Evolutionary conservation across 495 filamentous ascomycete species (phyloP).

Genomic region (Trichoderma erinaceum): DNA sequence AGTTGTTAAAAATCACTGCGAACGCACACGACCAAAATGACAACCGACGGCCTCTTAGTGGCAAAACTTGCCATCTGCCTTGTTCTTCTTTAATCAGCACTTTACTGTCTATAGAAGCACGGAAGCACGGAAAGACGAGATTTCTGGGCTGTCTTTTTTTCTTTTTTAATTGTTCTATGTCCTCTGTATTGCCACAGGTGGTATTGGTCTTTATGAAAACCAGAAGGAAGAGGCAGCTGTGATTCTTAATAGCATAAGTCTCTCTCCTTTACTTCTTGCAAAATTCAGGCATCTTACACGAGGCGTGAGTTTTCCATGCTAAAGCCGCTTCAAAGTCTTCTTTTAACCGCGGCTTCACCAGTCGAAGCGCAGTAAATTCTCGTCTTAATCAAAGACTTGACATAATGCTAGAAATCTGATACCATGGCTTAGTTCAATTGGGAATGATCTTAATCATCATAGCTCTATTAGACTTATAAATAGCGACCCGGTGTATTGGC

Average conservation of each 20-base stretch:
- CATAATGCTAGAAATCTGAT: neutral
- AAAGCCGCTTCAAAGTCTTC: neutral
- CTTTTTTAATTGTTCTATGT: neutral
- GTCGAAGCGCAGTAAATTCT: neutral
- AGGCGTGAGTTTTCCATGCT: neutral
- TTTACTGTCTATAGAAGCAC: neutral
- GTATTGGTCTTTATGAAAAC: neutral
- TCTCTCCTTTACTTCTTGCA: conserved; percentile 3
- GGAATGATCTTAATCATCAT: neutral
- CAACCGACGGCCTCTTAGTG: neutral
- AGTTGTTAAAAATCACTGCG: neutral
- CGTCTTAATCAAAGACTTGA: neutral
- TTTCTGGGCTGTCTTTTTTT: conserved; percentile 3
- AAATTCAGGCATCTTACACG: neutral
- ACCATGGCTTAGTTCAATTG: neutral
- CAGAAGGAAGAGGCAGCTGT: neutral
- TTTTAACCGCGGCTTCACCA: neutral
- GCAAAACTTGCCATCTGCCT: neutral
- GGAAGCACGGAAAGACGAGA: neutral
- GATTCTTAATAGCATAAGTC: conserved; percentile 1
- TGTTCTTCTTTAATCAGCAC: neutral
- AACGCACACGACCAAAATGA: neutral
- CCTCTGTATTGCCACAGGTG: neutral
- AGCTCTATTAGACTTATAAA: neutral
- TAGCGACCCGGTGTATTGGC: neutral